Conservation (phyloP, 352 stramenopile species). For the Pythium volutum region DNA sequence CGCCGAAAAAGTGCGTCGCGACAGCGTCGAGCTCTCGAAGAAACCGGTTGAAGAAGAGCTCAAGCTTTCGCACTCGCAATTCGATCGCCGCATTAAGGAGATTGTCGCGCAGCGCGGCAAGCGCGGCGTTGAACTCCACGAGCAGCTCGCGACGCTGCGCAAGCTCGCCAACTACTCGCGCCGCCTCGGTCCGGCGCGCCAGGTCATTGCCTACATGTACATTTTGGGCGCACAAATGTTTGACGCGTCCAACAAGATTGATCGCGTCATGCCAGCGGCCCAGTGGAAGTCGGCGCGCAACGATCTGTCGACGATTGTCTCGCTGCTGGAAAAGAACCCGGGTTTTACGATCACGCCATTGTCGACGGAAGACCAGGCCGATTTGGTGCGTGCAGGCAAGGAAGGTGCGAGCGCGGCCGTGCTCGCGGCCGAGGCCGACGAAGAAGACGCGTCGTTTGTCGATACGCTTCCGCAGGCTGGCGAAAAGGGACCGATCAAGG, state of each 20-base stretch:
- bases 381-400: conserved; percentile 67
- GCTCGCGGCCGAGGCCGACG: conserved; percentile 66
- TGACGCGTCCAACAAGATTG: conserved; percentile 81
- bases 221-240: conserved; percentile 80
- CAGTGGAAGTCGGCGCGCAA: conserved; percentile 76
- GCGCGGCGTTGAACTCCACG: conserved; percentile 70
- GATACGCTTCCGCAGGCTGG: conserved; percentile 68
- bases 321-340: conserved; percentile 79
- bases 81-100: conserved; percentile 85
- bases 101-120: conserved; percentile 82
- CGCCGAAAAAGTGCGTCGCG: conserved; percentile 44
- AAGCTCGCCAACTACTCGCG: conserved; percentile 82
- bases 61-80: conserved; percentile 74
- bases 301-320: conserved; percentile 65
- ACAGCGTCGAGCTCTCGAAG: conserved; percentile 42
- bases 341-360: conserved; percentile 69
- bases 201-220: conserved; percentile 81
- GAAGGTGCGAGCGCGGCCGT: conserved; percentile 62
- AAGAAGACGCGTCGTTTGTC: conserved; percentile 85
- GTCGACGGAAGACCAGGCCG: conserved; percentile 81
- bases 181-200: conserved; percentile 66
- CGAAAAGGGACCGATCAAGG: conserved; percentile 80
- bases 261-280: conserved; percentile 76
- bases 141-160: conserved; percentile 65
- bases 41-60: conserved; percentile 77